Base-by-base conservation (phyloP, 257 asterid genomes). In the Gardenia jasminoides region DNA sequence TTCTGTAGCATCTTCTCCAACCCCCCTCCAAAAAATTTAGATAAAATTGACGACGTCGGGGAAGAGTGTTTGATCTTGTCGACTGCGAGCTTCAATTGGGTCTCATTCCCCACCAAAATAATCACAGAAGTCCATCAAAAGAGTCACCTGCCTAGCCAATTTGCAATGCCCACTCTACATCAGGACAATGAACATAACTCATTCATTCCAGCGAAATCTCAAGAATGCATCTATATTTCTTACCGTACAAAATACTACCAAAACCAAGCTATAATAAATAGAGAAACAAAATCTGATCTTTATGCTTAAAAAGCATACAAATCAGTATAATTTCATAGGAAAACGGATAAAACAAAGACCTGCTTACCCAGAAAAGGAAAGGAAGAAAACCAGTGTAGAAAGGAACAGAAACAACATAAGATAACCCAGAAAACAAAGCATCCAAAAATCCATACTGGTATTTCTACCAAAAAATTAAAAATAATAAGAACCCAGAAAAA, bases 381-480 rank as follows among this genome's bases (percentile, higher is more conserved):
- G 98, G 99, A 72, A 96, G 97, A 82, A 96, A 93, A 46, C 92
- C 97, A 81, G 98, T 93, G 83, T 92, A 93, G 81, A 96, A 96
- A 74, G 99, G 99, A 82, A 96, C 99, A 59, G 99, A 96, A 80
- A 92, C 97, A 78, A 89, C 94, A 82, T 90, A 92, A 33, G 98
- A 93, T 82, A 96, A 59, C 61, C 84, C 94, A 82, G 97, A 92
- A 83, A 93, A 96, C 30, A 96, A 85, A 73, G 89, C 90, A 90
- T 96, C 99, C 91, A 91, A 81, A 77, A 81, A 81, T 48, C 80
- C 82, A 80, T 86, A 83, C 85, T 87, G 91, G 84, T 85, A 88
- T 84, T 91, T 88, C 98, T 96, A 89, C 94, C 86, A 80, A 84
- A 86, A 76, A 72, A 50, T 26, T 20, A 64, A 43, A 44, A 1